phyloP scores from a whole-genome alignment of 1,284 basidiomycete species.

The Sporisorium iseilematis-ciliati region DNA sequence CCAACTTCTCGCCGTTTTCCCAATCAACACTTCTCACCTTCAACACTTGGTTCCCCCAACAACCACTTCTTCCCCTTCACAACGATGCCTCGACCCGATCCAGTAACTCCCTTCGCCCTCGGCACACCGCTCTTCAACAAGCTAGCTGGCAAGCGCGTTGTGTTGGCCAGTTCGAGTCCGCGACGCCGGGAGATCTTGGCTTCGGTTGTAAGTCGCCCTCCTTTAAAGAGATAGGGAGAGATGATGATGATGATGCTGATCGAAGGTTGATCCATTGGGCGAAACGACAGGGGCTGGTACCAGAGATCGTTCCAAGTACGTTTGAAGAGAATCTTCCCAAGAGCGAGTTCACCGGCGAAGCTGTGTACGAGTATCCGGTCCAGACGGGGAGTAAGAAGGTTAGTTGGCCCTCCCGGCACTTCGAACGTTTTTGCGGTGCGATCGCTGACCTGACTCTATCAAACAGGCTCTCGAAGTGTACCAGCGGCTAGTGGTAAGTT shows the following conservation, averaged over 20 bases:
- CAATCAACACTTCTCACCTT: background rate
- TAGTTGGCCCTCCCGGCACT: background rate
- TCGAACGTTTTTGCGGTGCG: background rate
- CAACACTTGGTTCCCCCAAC: background rate
- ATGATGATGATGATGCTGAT: background rate
- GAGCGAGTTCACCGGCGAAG: constrained; percentile 77
- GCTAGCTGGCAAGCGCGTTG: constrained; percentile 60
- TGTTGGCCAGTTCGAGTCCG: constrained; percentile 63
- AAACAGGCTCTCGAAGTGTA: constrained; percentile 70
- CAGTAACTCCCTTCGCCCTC: constrained; percentile 56
- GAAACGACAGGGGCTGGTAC: constrained; percentile 78
- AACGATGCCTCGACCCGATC: constrained; percentile 32
- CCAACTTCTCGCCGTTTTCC: background rate
- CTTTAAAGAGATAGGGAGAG: background rate
- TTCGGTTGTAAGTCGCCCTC: constrained; percentile 46
- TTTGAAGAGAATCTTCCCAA: constrained; percentile 86
- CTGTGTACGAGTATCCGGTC: constrained; percentile 88
- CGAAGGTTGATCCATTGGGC: background rate
- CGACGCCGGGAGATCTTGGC: constrained; percentile 64
- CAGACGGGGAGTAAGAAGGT: constrained; percentile 88
- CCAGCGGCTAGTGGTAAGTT: constrained; percentile 55
- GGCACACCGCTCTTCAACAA: constrained; percentile 60
- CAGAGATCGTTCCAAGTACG: constrained; percentile 87
- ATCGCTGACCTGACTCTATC: background rate
- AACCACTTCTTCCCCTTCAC: background rate